phyloP scores from a whole-genome alignment of 371 early-diverging fungal species.

The Syncephalastrum contaminatum region DNA sequence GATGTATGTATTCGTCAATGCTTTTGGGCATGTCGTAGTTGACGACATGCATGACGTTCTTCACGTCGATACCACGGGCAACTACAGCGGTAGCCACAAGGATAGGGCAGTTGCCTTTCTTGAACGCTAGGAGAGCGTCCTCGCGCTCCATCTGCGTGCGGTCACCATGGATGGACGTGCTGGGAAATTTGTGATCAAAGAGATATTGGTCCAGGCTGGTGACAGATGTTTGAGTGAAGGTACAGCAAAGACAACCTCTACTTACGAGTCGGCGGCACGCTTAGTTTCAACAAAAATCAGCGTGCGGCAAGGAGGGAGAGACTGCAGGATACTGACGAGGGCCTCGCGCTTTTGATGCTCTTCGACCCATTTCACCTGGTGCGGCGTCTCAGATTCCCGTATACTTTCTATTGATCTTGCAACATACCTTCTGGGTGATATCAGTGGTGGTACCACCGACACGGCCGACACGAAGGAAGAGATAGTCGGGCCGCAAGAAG shows the following conservation, averaged over 20 bases:
- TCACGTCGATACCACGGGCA: slow-evolving; percentile 90
- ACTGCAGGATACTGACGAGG: slow-evolving; percentile 33
- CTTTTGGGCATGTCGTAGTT: slow-evolving; percentile 81
- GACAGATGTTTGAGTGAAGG: slow-evolving; percentile 6
- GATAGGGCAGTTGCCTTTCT: slow-evolving; percentile 70
- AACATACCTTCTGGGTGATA: slow-evolving; percentile 47
- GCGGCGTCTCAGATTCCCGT: slow-evolving; percentile 50
- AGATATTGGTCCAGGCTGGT: slow-evolving; percentile 70
- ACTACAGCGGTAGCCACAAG: slow-evolving; percentile 93
- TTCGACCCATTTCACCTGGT: slow-evolving; percentile 84
- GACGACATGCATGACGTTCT: slow-evolving; percentile 80
- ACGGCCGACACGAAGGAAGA: slow-evolving; percentile 48
- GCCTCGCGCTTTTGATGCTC: slow-evolving; percentile 56
- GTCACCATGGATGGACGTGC: slow-evolving; percentile 76
- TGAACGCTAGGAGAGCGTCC: slow-evolving; percentile 75
- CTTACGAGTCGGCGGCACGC: slow-evolving; percentile 75
- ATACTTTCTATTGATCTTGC: slow-evolving; percentile 36
- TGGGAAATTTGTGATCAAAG: slow-evolving; percentile 64
- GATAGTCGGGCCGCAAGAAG: slow-evolving; percentile 74
- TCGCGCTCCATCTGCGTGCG: slow-evolving; percentile 82
- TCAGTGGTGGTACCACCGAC: slow-evolving; percentile 56
- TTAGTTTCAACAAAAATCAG: slow-evolving; percentile 89
- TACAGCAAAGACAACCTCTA: slow-evolving; percentile 42
- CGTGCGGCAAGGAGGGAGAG: slow-evolving; percentile 56
- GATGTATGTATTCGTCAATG: slow-evolving; percentile 85